Evolutionary conservation across 768 basidiomycete species (phyloP), one percentile per base, ranked within the genome.

Genomic region (Lactarius sp.): DNA sequence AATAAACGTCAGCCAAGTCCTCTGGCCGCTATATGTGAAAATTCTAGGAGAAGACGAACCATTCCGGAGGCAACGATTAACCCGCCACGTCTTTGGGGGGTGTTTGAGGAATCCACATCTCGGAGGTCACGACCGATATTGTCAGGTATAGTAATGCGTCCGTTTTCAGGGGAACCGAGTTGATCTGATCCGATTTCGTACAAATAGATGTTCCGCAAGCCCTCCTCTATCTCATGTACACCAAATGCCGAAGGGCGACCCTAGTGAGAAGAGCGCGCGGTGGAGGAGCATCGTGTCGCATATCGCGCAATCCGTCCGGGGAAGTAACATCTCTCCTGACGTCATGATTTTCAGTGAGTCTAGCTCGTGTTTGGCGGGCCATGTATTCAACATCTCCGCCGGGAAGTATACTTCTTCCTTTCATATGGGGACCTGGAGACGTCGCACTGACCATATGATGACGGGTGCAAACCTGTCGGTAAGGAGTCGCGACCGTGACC

Each of bases 371-470:
- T n/a, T n/a, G n/a, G n/a, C n/a, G n/a, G n/a, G n/a, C n/a, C n/a
- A n/a, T n/a, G n/a, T n/a, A n/a, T n/a, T n/a, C n/a, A n/a, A n/a
- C n/a, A n/a, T n/a, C n/a, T n/a, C n/a, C n/a, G n/a, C n/a, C n/a
- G n/a, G n/a, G n/a, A n/a, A n/a, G n/a, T n/a, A n/a, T n/a, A n/a
- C n/a, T n/a, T n/a, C n/a, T n/a, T n/a, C 52, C 59, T 65, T 12
- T 65, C 63, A 27, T 60, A 65, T 34, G 53, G 49, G n/a, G 63
- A 65, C 36, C 49, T 53, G 50, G 50, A 31, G 27, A 52, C 51
- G 10, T 65, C 63, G 36, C 55, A 65, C 53, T 60, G 53, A 52
- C 56, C 63, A n/a, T 27, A 46, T 33, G 47, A 65, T 13, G 42
- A 16, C 8, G 53, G 50, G 20, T 60, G 56, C 52, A 55, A 51